Conservation (phyloP, 2,329 filamentous ascomycete species). For the Fusarium decemcellulare region DNA sequence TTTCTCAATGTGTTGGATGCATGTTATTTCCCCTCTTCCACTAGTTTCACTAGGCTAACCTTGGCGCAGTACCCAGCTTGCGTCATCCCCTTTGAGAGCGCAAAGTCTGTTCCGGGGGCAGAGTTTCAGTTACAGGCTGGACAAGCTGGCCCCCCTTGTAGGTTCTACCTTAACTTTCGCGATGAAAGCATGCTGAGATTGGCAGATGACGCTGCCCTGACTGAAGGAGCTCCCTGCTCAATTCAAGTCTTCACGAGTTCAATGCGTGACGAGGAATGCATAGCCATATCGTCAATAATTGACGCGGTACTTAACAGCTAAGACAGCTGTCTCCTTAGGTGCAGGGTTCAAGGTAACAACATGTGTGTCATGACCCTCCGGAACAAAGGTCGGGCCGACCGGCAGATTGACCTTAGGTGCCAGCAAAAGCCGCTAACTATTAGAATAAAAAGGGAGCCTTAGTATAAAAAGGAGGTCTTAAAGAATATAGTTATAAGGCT, state of each 20-base stretch:
- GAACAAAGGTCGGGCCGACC: too few relatives aligned
- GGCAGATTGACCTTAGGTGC: too few relatives aligned
- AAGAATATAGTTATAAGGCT: too few relatives aligned
- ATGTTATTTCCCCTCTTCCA: constrained; percentile 37
- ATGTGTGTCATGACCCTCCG: too few relatives aligned
- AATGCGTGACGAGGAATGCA: constrained; percentile 64
- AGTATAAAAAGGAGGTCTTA: too few relatives aligned
- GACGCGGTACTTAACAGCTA: constrained; percentile 15
- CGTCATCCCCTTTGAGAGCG: constrained; percentile 61
- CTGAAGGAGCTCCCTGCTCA: constrained; percentile 60
- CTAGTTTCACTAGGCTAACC: neutral
- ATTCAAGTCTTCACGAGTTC: constrained; percentile 62
- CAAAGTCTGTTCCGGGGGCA: constrained; percentile 29
- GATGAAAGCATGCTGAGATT: neutral
- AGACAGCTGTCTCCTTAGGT: neutral
- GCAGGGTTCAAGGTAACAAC: too few relatives aligned
- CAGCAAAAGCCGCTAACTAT: too few relatives aligned
- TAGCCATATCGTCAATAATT: constrained; percentile 39
- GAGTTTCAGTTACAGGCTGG: constrained; percentile 18
- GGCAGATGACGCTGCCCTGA: constrained; percentile 56
- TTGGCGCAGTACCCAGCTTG: constrained; percentile 62
- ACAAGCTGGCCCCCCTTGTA: constrained; percentile 26
- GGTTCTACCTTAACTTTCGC: neutral
- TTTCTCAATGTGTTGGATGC: constrained; percentile 68
- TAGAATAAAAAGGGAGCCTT: too few relatives aligned